Conservation (phyloP, 768 basidiomycete species). For the Rhodosporidiobolus odoratus region DNA sequence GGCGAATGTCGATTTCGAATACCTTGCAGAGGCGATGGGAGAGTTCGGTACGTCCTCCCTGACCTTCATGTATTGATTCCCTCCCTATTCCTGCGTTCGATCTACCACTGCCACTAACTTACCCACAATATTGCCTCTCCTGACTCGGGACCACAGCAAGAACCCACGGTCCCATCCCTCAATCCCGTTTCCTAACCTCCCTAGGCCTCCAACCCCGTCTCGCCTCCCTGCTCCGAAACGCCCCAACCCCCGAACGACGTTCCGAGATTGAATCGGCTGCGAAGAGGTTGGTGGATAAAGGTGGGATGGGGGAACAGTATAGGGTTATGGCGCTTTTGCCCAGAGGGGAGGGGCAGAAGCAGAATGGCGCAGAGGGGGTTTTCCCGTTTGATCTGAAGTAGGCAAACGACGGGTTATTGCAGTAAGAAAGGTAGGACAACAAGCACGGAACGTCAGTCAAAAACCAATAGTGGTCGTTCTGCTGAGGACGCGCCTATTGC, state of each 20-base stretch:
- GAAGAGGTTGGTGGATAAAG: constrained; percentile 65
- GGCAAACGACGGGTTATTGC: too few species aligned
- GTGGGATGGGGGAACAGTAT: constrained; percentile 83
- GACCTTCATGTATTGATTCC: not conserved
- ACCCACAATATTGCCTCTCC: not conserved
- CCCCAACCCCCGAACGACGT: constrained; percentile 52
- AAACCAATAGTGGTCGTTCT: too few species aligned
- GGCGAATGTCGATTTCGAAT: constrained; percentile 92
- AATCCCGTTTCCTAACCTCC: constrained; percentile 67
- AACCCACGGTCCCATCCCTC: constrained; percentile 65
- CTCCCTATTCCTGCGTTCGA: not conserved
- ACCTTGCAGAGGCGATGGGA: constrained; percentile 68
- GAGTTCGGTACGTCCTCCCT: constrained; percentile 55
- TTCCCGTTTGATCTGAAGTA: constrained; percentile 33
- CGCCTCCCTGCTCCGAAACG: constrained; percentile 56
- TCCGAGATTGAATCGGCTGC: constrained; percentile 59
- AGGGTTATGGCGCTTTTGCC: constrained; percentile 63
- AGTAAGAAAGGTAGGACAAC: too few species aligned
- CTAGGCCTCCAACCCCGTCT: constrained; percentile 72
- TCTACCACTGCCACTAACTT: not conserved
- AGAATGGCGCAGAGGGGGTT: constrained; percentile 17
- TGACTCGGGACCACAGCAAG: constrained; percentile 44
- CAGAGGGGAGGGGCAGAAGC: not conserved
- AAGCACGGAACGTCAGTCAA: too few species aligned
- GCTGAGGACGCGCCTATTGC: too few species aligned